Percentiles rank a stretch among this genome's conserved stretches.
Evolutionary conservation across 345 rosid species (phyloP).

Genomic region (Mangifera indica): DNA sequence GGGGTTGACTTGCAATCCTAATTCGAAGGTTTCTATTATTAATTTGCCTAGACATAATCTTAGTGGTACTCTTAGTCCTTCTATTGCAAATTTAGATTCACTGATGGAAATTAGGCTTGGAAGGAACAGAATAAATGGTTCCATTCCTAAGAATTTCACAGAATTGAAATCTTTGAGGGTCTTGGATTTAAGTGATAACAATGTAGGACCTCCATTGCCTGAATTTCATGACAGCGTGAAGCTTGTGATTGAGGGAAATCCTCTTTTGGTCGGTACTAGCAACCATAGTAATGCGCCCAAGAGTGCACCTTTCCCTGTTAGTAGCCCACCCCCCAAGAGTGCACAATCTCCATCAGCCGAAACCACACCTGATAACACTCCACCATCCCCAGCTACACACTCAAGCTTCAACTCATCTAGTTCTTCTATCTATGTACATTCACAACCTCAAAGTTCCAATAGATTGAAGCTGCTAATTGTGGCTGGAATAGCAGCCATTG

Average conservation of each 20-base stretch:
- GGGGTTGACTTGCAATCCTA: constrained; percentile 39
- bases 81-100: constrained; percentile 37
- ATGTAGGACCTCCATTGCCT: constrained; percentile 48
- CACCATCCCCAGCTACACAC: constrained; percentile 26
- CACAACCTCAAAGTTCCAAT: constrained; percentile 16
- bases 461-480: constrained; percentile 15
- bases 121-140: constrained; percentile 36
- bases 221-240: constrained; percentile 35
- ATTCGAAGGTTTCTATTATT: constrained; percentile 34
- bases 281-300: constrained; percentile 19
- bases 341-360: constrained; percentile 23
- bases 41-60: constrained; percentile 46
- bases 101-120: constrained; percentile 40
- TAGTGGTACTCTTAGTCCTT: constrained; percentile 44
- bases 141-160: constrained; percentile 40
- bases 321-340: constrained; percentile 19
- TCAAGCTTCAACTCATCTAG: constrained; percentile 4
- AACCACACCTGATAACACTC: constrained; percentile 14
- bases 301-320: constrained; percentile 22
- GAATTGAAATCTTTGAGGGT: constrained; percentile 35
- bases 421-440: constrained; percentile 16
- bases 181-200: constrained; percentile 44
- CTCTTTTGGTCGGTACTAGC: constrained; percentile 26
- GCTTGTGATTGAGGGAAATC: constrained; percentile 42
- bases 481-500: constrained; percentile 22